Conservation (phyloP, 2,329 filamentous ascomycete species). For the Bipolaris oryzae region DNA sequence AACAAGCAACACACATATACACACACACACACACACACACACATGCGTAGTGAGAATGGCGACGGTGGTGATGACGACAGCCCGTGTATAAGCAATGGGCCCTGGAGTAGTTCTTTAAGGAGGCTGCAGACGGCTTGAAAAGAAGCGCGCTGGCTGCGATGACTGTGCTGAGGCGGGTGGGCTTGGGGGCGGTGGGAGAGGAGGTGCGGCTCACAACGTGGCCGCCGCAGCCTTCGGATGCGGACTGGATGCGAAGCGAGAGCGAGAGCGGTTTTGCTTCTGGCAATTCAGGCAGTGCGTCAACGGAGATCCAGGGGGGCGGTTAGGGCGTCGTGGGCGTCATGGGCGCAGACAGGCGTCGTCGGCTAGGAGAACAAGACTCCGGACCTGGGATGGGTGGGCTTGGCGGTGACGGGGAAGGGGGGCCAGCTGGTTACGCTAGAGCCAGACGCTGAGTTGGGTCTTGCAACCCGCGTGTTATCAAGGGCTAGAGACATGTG, state of each 20-base stretch:
- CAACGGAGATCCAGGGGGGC: slow-evolving; percentile 35
- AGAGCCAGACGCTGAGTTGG: slow-evolving; percentile 30
- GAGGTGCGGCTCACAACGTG: slow-evolving; percentile 40
- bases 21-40: too few species aligned
- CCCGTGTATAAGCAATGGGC: background rate
- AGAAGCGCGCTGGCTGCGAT: background rate
- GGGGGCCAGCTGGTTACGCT: slow-evolving; percentile 20
- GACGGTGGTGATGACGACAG: background rate
- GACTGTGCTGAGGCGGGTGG: slow-evolving; percentile 5
- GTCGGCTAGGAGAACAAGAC: slow-evolving; percentile 37
- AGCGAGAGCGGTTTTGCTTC: slow-evolving; percentile 11
- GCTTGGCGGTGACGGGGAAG: slow-evolving; percentile 32
- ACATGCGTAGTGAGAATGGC: too few species aligned
- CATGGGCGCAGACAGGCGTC: slow-evolving; percentile 38
- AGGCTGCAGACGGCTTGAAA: background rate
- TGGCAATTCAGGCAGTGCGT: slow-evolving; percentile 26
- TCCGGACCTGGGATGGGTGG: slow-evolving; percentile 27
- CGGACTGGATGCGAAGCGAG: slow-evolving; percentile 17
- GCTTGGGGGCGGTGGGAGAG: slow-evolving; percentile 6
- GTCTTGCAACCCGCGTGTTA: slow-evolving; percentile 37
- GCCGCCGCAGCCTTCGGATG: slow-evolving; percentile 31
- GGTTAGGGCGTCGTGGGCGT: slow-evolving; percentile 22
- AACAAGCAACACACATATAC: too few species aligned
- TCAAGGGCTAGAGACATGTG: slow-evolving; percentile 26
- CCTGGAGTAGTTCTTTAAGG: slow-evolving; percentile 1